phyloP scores from a whole-genome alignment of 768 basidiomycete genomes.

The Pulveroboletus frians region DNA sequence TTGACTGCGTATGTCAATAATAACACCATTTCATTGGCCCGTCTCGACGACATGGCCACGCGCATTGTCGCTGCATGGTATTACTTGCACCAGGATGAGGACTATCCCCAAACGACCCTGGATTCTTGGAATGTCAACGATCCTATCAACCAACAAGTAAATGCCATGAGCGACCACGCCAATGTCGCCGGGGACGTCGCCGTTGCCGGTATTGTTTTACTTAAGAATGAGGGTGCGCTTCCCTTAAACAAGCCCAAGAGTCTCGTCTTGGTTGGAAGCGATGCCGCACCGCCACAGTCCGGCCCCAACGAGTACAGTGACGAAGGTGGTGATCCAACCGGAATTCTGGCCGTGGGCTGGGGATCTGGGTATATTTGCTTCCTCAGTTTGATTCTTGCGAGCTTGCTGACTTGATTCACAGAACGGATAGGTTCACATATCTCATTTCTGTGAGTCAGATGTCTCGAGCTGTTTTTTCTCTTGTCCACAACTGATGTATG shows the following conservation, averaged over 20 bases:
- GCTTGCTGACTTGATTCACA: constrained; percentile 14
- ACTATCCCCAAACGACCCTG: constrained; percentile 24
- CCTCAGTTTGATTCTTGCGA: background rate
- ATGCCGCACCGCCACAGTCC: constrained; percentile 54
- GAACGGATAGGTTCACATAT: constrained; percentile 73
- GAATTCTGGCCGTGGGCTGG: constrained; percentile 89
- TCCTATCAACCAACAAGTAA: constrained; percentile 39
- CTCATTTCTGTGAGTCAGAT: constrained; percentile 56
- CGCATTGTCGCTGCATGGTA: constrained; percentile 67
- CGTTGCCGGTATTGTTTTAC: constrained; percentile 57
- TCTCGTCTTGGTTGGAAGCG: constrained; percentile 59
- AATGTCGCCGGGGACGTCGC: constrained; percentile 57
- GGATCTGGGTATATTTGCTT: constrained; percentile 57
- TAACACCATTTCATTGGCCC: constrained; percentile 50
- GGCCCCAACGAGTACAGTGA: constrained; percentile 73
- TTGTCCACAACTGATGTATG: background rate
- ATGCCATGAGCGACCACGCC: constrained; percentile 54
- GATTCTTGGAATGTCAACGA: constrained; percentile 26
- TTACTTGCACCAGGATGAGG: constrained; percentile 31
- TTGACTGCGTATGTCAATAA: constrained; percentile 56
- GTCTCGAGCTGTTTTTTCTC: background rate
- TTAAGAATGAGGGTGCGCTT: constrained; percentile 60
- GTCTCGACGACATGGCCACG: constrained; percentile 68
- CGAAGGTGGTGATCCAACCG: constrained; percentile 52
- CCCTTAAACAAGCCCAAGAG: constrained; percentile 57